Evolutionary conservation across 179 eudicot species (phyloP), one percentile per base, ranked within the genome.

Genomic region (Vitellaria paradoxa): DNA sequence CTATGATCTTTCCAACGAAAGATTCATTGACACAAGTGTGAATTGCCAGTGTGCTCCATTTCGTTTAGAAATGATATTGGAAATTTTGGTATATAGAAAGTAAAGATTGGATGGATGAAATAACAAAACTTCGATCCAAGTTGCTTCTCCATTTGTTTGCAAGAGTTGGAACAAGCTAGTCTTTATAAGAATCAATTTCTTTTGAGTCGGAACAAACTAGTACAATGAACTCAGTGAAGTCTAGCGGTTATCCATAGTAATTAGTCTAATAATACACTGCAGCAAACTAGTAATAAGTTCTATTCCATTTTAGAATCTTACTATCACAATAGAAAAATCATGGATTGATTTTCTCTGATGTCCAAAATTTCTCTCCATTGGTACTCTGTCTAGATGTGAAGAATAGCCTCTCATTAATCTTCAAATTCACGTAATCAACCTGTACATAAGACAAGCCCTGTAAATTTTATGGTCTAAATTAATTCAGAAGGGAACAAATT

Each of bases 361-460:
- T 82, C 97, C 97, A 94, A 20, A 70, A 42, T 84, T 85, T 90
- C 72, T 85, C 85, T 50, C 91, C 93, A 64, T 78, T 80, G 73
- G 21, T 70, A 68, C 56, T 77, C 72, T 56, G 79, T 82, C 77
- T 72, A 23, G 82, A 77, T 68, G 76, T 78, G 75, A 85, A 93
- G 68, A 73, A 52, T 67, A 84, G 76, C 81, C 90, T 90, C 65
- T 83, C 86, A 71, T 88, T 88, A 49, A 81, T 89, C 89, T 93
- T 95, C 83, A 95, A 72, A 82, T 95, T 95, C 82, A 93, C 68
- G 86, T 93, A 93, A 81, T 95, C 97, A 59, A 95, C 97, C 97
- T 93, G 89, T 47, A 65, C 70, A 75, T 57, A 40, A 80, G 62
- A 57, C 45, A 26, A 53, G 45, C 20, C 42, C 6, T 24, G 15